Evolutionary conservation across 1,284 basidiomycete species (phyloP), one percentile per base, ranked within the genome.

Genomic region (Rhodotorula sp.): DNA sequence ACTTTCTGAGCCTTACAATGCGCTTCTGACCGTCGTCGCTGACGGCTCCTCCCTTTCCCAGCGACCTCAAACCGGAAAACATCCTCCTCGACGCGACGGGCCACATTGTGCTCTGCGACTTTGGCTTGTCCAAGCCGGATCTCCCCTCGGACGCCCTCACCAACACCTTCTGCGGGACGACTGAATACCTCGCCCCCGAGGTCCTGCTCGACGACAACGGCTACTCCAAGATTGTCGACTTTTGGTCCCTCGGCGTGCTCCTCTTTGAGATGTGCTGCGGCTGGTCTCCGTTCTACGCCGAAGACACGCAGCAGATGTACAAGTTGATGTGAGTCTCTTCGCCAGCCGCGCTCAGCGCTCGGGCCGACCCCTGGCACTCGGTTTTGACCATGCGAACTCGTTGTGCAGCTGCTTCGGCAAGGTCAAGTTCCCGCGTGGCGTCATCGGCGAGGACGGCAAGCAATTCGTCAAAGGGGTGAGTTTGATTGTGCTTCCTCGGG

Each of bases 271-370:
- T 99, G 97, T 99, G 95, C 81, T 99, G 97, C 79, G 97, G 97
- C 23, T 99, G 97, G 97, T 94, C 91, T 81, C 97, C 97, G 50
- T 99, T 99, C 84, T 99, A 99, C 80, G 95, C 95, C 21, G 97
- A 99, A 79, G 97, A 99, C 81, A 98, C 94, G 23, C 95, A 99
- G 81, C 93, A 97, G 83, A 99, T 99, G 97, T 99, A 99, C 85
- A 94, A 94, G 86, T 92, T 95, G 84, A 99, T 99, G 77, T 98
- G 94, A 56, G 70, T 71, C 5, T 6, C 14, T 18, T 16, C 21
- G 10, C n/a, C 34, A 7, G 49, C 38, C 31, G 66, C 54, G 6
- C 34, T 31, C 15, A 14, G n/a, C n/a, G n/a, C 7, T 14, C 8
- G 23, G 14, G 23, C 3, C 52, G 23, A 18, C 15, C 7, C 15